Conservation (phyloP, 208 protist species). For the Trypanosoma boissoni region DNA sequence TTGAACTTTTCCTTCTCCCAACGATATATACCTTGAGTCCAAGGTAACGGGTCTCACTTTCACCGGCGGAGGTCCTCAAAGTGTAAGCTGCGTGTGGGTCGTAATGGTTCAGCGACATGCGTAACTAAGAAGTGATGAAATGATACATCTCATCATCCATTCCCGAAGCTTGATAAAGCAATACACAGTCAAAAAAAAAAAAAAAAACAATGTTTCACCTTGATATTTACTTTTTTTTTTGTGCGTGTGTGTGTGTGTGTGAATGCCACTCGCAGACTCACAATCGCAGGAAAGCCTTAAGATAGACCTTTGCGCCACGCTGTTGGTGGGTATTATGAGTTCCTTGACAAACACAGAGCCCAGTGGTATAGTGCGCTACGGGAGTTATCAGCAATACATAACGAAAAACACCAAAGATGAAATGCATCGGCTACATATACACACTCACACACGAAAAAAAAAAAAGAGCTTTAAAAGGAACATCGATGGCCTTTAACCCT, state of each 20-base stretch:
- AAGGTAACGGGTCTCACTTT: slow-evolving; percentile 18
- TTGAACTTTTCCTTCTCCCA: not conserved
- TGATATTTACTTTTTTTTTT: too few species aligned
- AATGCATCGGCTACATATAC: too few species aligned
- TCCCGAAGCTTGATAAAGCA: too few species aligned
- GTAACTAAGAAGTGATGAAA: slow-evolving; percentile 46
- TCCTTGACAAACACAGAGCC: slow-evolving; percentile 87
- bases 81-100: too few species aligned
- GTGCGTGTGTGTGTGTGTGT: too few species aligned
- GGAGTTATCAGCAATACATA: slow-evolving; percentile 87
- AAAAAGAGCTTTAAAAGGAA: too few species aligned
- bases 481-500: too few species aligned
- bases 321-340: slow-evolving; percentile 61
- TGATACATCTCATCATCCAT: too few species aligned
- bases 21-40: not conserved
- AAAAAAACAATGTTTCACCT: too few species aligned
- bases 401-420: slow-evolving; percentile 40
- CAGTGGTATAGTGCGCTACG: slow-evolving; percentile 96
- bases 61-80: too few species aligned
- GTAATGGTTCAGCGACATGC: slow-evolving; percentile 35
- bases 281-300: slow-evolving; percentile 91
- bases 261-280: slow-evolving; percentile 94
- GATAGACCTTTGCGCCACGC: slow-evolving; percentile 35
- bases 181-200: too few species aligned
- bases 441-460: too few species aligned